phyloP scores from a whole-genome alignment of 1,284 basidiomycete species.

The Rhodotorula mucilaginosa region DNA sequence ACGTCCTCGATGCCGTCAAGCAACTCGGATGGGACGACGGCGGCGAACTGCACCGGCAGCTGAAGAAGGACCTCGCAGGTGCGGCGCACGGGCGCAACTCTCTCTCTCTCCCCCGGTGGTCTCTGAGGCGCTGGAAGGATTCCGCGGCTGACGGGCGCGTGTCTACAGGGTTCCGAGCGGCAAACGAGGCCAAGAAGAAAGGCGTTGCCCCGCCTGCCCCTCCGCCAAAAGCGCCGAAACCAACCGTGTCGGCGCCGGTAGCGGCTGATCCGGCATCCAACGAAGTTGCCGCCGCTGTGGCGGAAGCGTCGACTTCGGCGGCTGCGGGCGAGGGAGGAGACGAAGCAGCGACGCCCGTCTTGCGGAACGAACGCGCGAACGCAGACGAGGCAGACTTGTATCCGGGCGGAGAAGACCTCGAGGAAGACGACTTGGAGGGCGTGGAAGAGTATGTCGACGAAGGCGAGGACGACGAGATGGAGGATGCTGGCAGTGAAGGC shows the following conservation, averaged over 20 bases:
- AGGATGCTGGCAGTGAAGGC: slow-evolving; percentile 44
- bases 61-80: slow-evolving; percentile 38
- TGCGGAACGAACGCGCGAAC: slow-evolving; percentile 28
- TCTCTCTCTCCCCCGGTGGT: not conserved
- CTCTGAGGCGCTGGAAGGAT: not conserved
- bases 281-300: not conserved
- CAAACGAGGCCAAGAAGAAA: slow-evolving; percentile 45
- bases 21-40: slow-evolving; percentile 41
- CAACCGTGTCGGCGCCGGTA: no score
- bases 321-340: slow-evolving; percentile 44
- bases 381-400: slow-evolving; percentile 3
- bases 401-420: slow-evolving; percentile 31
- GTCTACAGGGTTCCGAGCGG: slow-evolving; percentile 7
- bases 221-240: not conserved
- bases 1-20: slow-evolving; percentile 40
- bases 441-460: slow-evolving; percentile 42
- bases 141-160: not conserved
- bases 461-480: slow-evolving; percentile 43
- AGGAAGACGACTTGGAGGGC: slow-evolving; percentile 13
- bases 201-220: slow-evolving; percentile 30
- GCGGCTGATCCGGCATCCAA: not conserved
- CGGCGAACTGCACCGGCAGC: slow-evolving; percentile 20
- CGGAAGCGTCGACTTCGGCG: not conserved
- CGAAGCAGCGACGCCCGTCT: slow-evolving; percentile 41
- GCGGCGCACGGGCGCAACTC: not conserved